Evolutionary conservation across 2,329 filamentous ascomycete species (phyloP).

Genomic region (Paracorniculantispora psalliotae): DNA sequence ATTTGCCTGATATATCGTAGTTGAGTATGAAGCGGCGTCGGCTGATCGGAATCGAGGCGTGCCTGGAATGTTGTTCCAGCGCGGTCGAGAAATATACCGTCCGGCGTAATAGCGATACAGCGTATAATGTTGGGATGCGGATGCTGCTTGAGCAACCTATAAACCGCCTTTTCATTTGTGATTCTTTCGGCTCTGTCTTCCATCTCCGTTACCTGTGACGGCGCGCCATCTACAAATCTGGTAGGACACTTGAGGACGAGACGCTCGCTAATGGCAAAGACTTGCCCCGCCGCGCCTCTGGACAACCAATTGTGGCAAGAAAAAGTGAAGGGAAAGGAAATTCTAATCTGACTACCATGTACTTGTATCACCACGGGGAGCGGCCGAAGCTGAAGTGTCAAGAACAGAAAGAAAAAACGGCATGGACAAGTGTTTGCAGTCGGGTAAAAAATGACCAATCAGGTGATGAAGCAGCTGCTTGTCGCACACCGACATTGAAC

Average conservation of each 20-base stretch:
- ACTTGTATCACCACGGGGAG: not conserved
- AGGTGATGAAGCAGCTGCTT: too few relatives aligned
- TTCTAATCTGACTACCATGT: not conserved
- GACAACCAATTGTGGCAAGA: not conserved
- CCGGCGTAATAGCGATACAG: not conserved
- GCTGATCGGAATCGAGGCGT: not conserved
- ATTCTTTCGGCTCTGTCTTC: not conserved
- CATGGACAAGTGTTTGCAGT: too few relatives aligned
- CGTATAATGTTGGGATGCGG: not conserved
- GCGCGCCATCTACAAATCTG: not conserved
- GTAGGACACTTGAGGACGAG: conserved; percentile 14
- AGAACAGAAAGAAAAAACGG: too few relatives aligned
- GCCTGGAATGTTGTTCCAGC: not conserved
- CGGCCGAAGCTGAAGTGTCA: too few relatives aligned
- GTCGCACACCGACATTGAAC: too few relatives aligned
- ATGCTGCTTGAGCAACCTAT: not conserved
- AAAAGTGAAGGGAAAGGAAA: not conserved
- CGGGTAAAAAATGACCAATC: too few relatives aligned
- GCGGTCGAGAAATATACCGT: not conserved
- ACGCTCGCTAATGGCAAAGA: conserved; percentile 13
- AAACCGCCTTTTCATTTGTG: not conserved
- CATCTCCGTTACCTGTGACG: not conserved
- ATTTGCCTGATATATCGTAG: not conserved
- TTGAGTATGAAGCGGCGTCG: not conserved
- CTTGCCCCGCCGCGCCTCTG: conserved; percentile 7